Base-by-base conservation (phyloP, 164 flowering plant species). In the Taxillus chinensis region DNA sequence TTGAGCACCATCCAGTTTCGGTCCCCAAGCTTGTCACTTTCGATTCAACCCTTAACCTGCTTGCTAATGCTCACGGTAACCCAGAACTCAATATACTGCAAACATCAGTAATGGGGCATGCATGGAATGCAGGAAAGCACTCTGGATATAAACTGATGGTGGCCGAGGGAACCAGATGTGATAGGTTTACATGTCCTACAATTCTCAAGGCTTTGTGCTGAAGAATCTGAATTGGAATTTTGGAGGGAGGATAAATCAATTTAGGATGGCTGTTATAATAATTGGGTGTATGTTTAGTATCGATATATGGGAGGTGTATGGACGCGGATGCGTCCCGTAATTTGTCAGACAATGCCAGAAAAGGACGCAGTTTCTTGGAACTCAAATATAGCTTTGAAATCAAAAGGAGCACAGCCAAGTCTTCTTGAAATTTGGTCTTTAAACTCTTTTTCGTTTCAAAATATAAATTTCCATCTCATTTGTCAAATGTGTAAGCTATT, bases 161-260 rank as follows among this genome's bases (percentile, higher is more conserved):
- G 56, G 59, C 43, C 45, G 69, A 59, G 63, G 86, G 83, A 7
- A 45, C 79, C 43, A 67, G 61, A 64, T 77, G 82, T 17, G 84
- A 85, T 71, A 72, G 66, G 27, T 85, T 79, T 57, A 82, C 90
- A 12, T 80, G 76, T 58, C 86, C 86, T 8, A 67, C 85, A 53
- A 75, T 85, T 64, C 71, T 85, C 55, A 85, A 81, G 75, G 87
- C 90, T 40, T 40, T 83, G 87, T 73, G 86, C 79, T 53, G 77
- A 82, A 48, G 71, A 53, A 45, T 41, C 67, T 45, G 79, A 81
- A 61, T 5, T 79, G 12, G 66, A 37, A 17, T 66, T 71, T 5
- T 87, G 90, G 55, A 71, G 56, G 66, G 80, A 69, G 62, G 66
- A 81, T 63, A 51, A 65, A 55, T 45, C 67, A 3, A 71, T 83